These are phyloP conservation scores for Cordyceps cateniannulata DNA, from an alignment of 2,329 filamentous ascomycete genomes.

Conservation along the genomic window DNA sequence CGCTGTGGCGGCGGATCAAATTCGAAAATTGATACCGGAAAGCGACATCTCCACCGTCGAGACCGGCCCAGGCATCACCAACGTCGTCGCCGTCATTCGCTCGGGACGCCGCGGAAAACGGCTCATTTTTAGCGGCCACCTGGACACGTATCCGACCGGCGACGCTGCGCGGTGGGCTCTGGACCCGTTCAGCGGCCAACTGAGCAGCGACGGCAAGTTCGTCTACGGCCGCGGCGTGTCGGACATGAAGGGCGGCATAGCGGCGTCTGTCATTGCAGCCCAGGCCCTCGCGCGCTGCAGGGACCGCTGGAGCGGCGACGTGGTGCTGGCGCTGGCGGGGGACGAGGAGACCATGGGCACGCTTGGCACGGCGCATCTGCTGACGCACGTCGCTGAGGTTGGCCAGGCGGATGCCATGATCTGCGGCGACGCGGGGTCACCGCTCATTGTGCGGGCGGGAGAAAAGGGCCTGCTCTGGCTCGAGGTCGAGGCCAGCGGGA, in stretches of 20 bases:
- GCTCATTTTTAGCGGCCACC: conserved; percentile 15
- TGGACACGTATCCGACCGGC: conserved; percentile 14
- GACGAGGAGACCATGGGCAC: conserved; percentile 15
- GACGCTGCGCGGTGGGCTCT: conserved; percentile 6
- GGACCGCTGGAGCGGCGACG: conserved; percentile 9
- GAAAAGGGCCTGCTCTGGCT: conserved; percentile 16
- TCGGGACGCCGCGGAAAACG: conserved; percentile 7
- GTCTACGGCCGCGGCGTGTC: conserved; percentile 14
- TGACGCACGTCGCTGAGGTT: conserved; percentile 6
- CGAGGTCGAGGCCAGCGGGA: conserved; percentile 10
- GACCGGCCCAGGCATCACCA: conserved; percentile 10
- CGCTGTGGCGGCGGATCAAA: conserved; percentile 3
- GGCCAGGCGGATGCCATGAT: conserved; percentile 13
- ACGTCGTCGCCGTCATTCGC: conserved; percentile 11
- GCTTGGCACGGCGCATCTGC: conserved; percentile 11
- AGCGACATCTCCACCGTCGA: conserved; percentile 10
- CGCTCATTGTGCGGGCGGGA: conserved; percentile 10
- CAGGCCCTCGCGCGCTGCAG: conserved; percentile 3
- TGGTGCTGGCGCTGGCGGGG: conserved; percentile 13
- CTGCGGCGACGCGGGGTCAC: conserved; percentile 14
- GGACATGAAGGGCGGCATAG: conserved; percentile 15
- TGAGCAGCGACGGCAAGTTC: conserved; percentile 12
- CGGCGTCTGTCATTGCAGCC: conserved; percentile 12
- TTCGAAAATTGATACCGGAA: conserved; percentile 10
- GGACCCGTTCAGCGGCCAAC: conserved; percentile 5